Percentiles rank a stretch among this genome's conserved stretches.
Conservation (phyloP, 2,329 filamentous ascomycete genomes). For the Monosporascus sp. region DNA sequence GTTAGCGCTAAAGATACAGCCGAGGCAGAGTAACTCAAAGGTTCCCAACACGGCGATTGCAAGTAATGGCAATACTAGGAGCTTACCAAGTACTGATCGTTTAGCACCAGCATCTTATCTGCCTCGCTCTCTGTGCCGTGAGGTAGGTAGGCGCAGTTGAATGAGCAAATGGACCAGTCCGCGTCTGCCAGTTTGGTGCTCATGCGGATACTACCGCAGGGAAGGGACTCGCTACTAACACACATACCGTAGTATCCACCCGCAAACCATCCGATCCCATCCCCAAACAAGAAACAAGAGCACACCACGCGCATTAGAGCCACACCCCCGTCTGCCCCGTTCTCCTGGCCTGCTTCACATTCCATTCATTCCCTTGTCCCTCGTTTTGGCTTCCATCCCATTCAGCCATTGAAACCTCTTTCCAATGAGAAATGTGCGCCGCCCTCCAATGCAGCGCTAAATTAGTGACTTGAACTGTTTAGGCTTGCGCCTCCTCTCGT, state of each 20-base stretch:
- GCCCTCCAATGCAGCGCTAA: no score
- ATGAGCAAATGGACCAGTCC: no score
- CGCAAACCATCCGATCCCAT: no score
- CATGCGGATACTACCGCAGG: no score
- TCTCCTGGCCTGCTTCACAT: neutral
- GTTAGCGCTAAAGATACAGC: constrained; percentile 10
- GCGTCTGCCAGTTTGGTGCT: no score
- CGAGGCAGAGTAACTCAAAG: constrained; percentile 16
- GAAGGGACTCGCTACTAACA: no score
- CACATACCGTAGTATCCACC: no score
- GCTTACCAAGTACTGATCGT: constrained; percentile 12
- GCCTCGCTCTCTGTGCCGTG: no score
- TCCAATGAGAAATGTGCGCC: neutral
- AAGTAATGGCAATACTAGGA: constrained; percentile 19
- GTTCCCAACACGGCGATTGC: constrained; percentile 20
- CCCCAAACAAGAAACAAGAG: no score
- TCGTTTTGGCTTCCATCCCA: constrained; percentile 6
- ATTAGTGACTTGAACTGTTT: no score
- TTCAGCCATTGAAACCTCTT: constrained; percentile 1
- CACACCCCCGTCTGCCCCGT: neutral
- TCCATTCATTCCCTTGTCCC: constrained; percentile 1
- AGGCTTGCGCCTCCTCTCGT: no score
- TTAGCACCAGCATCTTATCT: neutral
- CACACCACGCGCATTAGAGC: neutral
- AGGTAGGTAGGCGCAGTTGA: no score